Evolutionary conservation across 108 stramenopile genomes (phyloP), one percentile per base, ranked within the genome.

Genomic region (Nitzschia putrida): DNA sequence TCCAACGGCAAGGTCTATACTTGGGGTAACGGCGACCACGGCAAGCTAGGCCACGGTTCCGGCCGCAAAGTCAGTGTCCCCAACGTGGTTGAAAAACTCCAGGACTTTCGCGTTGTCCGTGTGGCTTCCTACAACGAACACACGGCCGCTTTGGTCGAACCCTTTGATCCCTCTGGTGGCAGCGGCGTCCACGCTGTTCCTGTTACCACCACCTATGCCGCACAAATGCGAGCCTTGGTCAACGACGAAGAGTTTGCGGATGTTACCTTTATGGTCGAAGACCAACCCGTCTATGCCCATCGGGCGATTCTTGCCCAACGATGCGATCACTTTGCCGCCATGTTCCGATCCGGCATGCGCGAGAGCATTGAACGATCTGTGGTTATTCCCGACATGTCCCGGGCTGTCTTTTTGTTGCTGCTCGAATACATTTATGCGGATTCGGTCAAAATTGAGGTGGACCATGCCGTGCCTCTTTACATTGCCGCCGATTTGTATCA

Each of bases 41-140:
- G 77, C 14, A 96, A 96, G 72, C 78, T 95, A 13, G 96, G 96
- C 12, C 94, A 95, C 61, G 96, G 96, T 2, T 88, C 79, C 42
- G 85, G 82, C 34, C 82, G 90, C 43, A 95, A 95, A 75, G 94
- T 96, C 6, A 84, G 88, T 23, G 85, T 91, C 11, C 97, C 97
- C 7, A 85, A 88, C 61, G 64, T 88, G 37, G 90, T 97, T 9
- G 95, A 94, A 47, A 89, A 89, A n/a, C 79, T 97, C 6, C 88
- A 92, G 42, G 86, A 88, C 37, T 85, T 89, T 56, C 85, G 86
- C 13, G 95, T 97, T 10, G 90, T 94, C 29, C 84, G 90, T 53
- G 89, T 97, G 18, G 97, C 97, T n/a, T 95, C 93, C 14, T 97
- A 97, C 87, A 97, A 97, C 71, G 97, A 97, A 73, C 97, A 97